phyloP scores from a whole-genome alignment of 2,329 filamentous ascomycete species.

The Emmonsia crescens region DNA sequence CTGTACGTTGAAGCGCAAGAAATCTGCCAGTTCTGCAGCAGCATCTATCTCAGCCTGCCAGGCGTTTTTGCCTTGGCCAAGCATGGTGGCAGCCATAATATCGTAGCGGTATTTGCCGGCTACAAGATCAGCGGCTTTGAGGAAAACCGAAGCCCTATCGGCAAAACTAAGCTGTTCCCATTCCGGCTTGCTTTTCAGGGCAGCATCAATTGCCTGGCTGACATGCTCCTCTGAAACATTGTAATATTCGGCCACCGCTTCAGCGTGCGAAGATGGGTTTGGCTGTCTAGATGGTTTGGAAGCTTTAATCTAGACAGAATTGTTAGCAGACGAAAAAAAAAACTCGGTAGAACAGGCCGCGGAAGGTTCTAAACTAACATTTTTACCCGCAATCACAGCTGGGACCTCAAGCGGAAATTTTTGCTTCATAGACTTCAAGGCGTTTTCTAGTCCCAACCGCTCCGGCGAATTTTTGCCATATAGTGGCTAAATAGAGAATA shows the following conservation, averaged over 20 bases:
- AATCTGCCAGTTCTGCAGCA: conserved; percentile 83
- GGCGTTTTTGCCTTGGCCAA: conserved; percentile 94
- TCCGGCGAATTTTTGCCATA: conserved; percentile 8
- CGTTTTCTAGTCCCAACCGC: conserved; percentile 5
- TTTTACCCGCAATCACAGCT: conserved; percentile 1
- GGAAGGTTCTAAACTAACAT: background rate
- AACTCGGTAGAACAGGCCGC: background rate
- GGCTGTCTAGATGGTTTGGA: conserved; percentile 41
- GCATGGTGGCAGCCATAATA: conserved; percentile 88
- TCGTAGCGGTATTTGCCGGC: conserved; percentile 89
- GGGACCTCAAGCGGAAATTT: conserved; percentile 7
- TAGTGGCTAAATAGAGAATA: conserved; percentile 2
- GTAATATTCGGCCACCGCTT: conserved; percentile 70
- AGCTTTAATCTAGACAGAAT: background rate
- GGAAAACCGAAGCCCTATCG: conserved; percentile 83
- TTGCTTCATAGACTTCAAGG: conserved; percentile 6
- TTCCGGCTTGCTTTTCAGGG: conserved; percentile 66
- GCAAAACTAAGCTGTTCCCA: conserved; percentile 84
- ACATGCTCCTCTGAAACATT: conserved; percentile 69
- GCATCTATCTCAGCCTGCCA: conserved; percentile 99
- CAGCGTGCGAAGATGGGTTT: conserved; percentile 71
- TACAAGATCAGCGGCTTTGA: conserved; percentile 88
- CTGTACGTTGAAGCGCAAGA: conserved; percentile 74
- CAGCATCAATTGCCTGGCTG: conserved; percentile 66
- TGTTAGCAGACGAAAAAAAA: background rate